A percentile compares a stretch with the other conserved stretches of the same genome.
Conservation (phyloP, 208 protist genomes). For the Crithidia bombi region DNA sequence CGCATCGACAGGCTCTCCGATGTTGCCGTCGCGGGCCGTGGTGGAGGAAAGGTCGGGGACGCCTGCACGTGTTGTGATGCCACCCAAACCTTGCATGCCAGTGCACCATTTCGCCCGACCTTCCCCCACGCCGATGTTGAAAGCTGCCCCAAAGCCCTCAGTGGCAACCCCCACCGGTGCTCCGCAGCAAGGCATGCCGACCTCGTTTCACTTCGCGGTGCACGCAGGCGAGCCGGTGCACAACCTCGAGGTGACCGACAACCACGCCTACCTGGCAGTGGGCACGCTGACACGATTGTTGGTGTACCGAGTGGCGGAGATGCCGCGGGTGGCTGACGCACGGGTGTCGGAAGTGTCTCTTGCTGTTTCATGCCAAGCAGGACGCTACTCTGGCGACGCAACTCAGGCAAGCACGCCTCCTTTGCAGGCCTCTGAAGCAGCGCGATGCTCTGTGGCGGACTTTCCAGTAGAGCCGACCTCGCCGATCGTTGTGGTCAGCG, state of each 20-base stretch:
- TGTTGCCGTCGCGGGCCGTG: too few species aligned
- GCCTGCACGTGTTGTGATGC: background rate
- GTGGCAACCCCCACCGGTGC: background rate
- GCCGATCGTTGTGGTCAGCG: constrained; percentile 27
- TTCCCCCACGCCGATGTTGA: background rate
- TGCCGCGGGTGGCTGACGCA: constrained; percentile 19
- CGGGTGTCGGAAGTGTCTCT: background rate
- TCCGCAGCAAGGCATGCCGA: background rate
- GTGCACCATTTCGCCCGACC: constrained; percentile 18
- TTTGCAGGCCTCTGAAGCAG: background rate
- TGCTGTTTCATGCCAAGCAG: background rate
- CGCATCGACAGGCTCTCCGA: background rate
- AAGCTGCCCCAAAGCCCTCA: background rate
- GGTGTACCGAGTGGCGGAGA: constrained; percentile 30
- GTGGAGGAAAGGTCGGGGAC: background rate
- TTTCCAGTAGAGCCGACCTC: constrained; percentile 1
- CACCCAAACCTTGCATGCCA: constrained; percentile 21
- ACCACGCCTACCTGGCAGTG: constrained; percentile 30
- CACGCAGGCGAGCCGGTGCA: constrained; percentile 27
- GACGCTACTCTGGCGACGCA: background rate
- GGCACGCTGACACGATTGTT: constrained; percentile 33
- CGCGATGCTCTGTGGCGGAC: background rate
- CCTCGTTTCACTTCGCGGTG: constrained; percentile 27
- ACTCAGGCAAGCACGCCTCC: background rate
- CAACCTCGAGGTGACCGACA: constrained; percentile 26